Base-by-base conservation (phyloP, 176 grass and related monocot genomes). In the Chloris gayana region DNA sequence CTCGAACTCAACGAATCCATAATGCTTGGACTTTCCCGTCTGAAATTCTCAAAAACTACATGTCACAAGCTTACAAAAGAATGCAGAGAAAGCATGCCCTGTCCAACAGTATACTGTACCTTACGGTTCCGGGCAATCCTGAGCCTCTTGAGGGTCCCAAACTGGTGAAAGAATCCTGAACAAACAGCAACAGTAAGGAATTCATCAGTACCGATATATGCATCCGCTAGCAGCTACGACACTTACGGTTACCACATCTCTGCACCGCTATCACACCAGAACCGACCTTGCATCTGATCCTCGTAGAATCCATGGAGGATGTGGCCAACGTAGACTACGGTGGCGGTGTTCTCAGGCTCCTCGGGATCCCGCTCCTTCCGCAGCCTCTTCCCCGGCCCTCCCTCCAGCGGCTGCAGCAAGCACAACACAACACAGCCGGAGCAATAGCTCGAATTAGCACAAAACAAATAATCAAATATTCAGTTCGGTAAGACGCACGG, bases 11-110 rank as follows among this genome's bases (percentile, higher is more conserved):
- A 98, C 78, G 56, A 84, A 98, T 69, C 86, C 96, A 86, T 98
- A 98, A 65, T 98, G 92, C 75, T 95, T 98, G 22, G 96, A 98
- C 67, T 95, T 98, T 73, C 96, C 96, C 45, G 92, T 95, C 96
- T 98, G 79, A 54, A 82, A 66, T 41, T 46, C 75, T 47, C 14
- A 78, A 3, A 83, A 76, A 82, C 13, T 64, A 71, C 35, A 70
- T n/a, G 64, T 86, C 68, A 89, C 41, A 41, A 7, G 32, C 6
- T 18, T 17, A 67, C 13, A 84, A 19, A 49, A 69, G 58, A 74
- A 19, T 13, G 2, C n/a, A 72, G 11, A 30, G 39, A 35, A 26
- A 33, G 17, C 32, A 53, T n/a, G 33, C 9, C 49, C 33, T 9
- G 6, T 44, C 41, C 25, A 79, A 14, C 3, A 26, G 24, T 7